Conservation (phyloP, 2,329 filamentous ascomycete genomes). For the Chaetomium strumarium region DNA sequence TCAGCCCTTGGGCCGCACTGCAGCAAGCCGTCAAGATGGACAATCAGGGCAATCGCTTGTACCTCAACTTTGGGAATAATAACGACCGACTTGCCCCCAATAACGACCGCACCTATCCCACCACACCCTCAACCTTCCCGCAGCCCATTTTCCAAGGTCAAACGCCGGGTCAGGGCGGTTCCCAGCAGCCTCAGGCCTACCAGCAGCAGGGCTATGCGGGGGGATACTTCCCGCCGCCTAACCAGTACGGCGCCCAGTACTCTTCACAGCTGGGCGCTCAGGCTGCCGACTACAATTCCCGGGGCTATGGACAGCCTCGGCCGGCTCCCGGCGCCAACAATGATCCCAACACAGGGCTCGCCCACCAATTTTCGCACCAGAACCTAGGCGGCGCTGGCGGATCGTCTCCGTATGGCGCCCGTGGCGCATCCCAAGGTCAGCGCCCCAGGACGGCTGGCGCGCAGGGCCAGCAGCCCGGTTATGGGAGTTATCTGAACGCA, state of each 20-base stretch:
- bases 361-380: conserved; percentile 95
- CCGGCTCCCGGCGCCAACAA: conserved; percentile 57
- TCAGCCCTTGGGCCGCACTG: conserved; percentile 1
- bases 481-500: conserved; percentile 61
- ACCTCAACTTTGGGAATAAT: conserved; percentile 61
- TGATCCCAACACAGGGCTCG: conserved; percentile 83
- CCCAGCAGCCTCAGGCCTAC: conserved; percentile 39
- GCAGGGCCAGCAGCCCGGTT: conserved; percentile 54
- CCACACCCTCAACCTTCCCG: conserved; percentile 92
- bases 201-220: conserved; percentile 31
- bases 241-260: conserved; percentile 25
- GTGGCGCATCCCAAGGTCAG: conserved; percentile 62
- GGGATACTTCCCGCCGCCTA: conserved; percentile 19
- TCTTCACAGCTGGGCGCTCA: conserved; percentile 30
- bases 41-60: conserved; percentile 54
- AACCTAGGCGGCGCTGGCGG: conserved; percentile 74
- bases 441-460: conserved; percentile 81
- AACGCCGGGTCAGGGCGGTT: conserved; percentile 33
- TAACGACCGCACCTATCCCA: conserved; percentile 65
- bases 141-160: conserved; percentile 66
- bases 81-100: conserved; percentile 58
- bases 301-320: conserved; percentile 39
- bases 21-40: conserved; percentile 38
- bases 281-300: conserved; percentile 34
- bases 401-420: conserved; percentile 61